A percentile compares a stretch with the other conserved stretches of the same genome.
phyloP scores from a whole-genome alignment of 768 basidiomycete genomes.

The Lenzites betulinus region DNA sequence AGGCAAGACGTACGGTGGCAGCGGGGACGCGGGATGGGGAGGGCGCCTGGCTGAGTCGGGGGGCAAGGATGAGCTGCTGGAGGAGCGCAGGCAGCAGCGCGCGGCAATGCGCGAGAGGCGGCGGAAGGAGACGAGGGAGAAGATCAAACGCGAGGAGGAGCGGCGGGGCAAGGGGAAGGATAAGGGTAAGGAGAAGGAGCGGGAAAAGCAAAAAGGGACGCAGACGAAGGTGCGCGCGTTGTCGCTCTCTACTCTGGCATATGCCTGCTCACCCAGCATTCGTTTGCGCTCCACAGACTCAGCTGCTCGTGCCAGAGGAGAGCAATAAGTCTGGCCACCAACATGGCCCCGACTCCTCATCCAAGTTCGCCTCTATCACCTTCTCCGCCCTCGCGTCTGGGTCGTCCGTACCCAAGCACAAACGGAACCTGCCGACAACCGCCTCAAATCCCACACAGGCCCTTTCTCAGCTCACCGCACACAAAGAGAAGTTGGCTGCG shows the following conservation, averaged over 20 bases:
- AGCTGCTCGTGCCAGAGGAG: slow-evolving; percentile 69
- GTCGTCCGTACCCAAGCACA: slow-evolving; percentile 43
- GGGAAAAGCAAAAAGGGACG: slow-evolving; percentile 41
- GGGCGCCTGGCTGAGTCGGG: slow-evolving; percentile 41
- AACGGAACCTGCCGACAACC: slow-evolving; percentile 65
- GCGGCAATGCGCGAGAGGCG: slow-evolving; percentile 84
- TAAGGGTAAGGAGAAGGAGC: slow-evolving; percentile 45
- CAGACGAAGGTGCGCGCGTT: slow-evolving; percentile 52
- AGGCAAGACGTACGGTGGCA: slow-evolving; percentile 15
- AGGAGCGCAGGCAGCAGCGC: slow-evolving; percentile 74
- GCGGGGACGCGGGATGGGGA: slow-evolving; percentile 26
- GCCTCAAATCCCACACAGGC: slow-evolving; percentile 85
- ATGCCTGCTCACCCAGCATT: neutral
- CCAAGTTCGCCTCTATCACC: slow-evolving; percentile 60
- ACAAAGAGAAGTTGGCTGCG: slow-evolving; percentile 73
- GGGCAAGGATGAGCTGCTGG: slow-evolving; percentile 80
- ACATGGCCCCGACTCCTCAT: slow-evolving; percentile 37
- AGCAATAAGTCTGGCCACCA: slow-evolving; percentile 29
- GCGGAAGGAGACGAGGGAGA: slow-evolving; percentile 84
- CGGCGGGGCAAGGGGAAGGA: slow-evolving; percentile 47
- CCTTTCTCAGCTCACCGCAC: slow-evolving; percentile 72
- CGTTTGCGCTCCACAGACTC: slow-evolving; percentile 47
- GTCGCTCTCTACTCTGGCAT: neutral
- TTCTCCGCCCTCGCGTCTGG: slow-evolving; percentile 66
- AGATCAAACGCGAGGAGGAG: slow-evolving; percentile 69